A percentile compares a stretch with the other conserved stretches of the same genome.
Conservation (phyloP, 2,329 filamentous ascomycete genomes). For the Orbilia javanica region DNA sequence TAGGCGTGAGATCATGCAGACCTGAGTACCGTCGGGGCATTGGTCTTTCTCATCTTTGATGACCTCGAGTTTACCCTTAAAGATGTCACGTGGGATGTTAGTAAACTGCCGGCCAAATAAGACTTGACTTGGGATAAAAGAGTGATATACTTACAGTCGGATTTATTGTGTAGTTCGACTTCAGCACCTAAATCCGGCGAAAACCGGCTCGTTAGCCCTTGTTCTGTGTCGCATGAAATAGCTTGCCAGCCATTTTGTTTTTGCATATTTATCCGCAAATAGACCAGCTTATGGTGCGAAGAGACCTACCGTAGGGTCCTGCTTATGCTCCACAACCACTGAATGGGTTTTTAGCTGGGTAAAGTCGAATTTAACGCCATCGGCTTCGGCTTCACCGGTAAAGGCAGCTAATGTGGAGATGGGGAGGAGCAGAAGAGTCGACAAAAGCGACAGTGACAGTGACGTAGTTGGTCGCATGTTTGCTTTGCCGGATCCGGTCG, state of each 20-base stretch:
- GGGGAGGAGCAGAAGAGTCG: conserved; percentile 58
- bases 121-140: neutral
- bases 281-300: conserved; percentile 1
- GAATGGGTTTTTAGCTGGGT: conserved; percentile 57
- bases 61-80: conserved; percentile 71
- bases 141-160: conserved; percentile 53
- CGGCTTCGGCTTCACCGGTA: conserved; percentile 55
- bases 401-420: conserved; percentile 59
- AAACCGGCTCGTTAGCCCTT: conserved; percentile 16
- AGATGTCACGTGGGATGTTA: neutral
- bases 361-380: conserved; percentile 59
- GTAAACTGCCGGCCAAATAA: neutral
- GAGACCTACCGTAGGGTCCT: conserved; percentile 26
- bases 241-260: neutral
- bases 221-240: conserved; percentile 6
- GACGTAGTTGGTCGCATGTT: conserved; percentile 52
- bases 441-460: conserved; percentile 55
- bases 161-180: conserved; percentile 61
- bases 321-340: conserved; percentile 28
- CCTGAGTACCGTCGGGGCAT: conserved; percentile 80
- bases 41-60: conserved; percentile 72
- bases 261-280: conserved; percentile 25
- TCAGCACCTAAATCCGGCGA: conserved; percentile 47
- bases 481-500: conserved; percentile 24
- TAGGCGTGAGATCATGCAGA: conserved; percentile 72